Conservation (phyloP, 352 stramenopile species). For the Pythium dissotocum region DNA sequence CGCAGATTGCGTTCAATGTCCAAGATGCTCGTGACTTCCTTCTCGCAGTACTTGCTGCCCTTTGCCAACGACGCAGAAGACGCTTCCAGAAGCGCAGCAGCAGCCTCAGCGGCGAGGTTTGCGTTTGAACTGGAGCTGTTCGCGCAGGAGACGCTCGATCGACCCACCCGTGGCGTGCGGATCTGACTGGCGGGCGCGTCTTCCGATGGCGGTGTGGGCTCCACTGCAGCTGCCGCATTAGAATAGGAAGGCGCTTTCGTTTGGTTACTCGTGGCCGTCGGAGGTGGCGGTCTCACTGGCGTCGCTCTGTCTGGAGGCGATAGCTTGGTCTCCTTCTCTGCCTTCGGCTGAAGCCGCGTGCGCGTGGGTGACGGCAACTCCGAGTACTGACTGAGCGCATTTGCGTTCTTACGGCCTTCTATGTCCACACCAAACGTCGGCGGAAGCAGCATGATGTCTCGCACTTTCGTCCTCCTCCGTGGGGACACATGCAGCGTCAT, state of each 20-base stretch:
- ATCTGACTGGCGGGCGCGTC: slow-evolving; percentile 5
- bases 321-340: slow-evolving; percentile 9
- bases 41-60: slow-evolving; percentile 54
- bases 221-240: background rate
- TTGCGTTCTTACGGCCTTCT: slow-evolving; percentile 41
- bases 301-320: background rate
- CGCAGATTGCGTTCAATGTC: slow-evolving; percentile 77
- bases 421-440: slow-evolving; percentile 59
- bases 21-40: slow-evolving; percentile 83
- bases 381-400: slow-evolving; percentile 35
- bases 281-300: background rate
- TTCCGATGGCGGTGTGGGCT: slow-evolving; percentile 6
- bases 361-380: slow-evolving; percentile 59
- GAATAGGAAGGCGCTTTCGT: background rate
- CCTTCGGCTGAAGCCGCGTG: slow-evolving; percentile 31
- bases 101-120: background rate
- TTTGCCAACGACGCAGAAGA: slow-evolving; percentile 5
- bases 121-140: background rate
- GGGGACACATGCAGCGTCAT: slow-evolving; percentile 15
- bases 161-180: slow-evolving; percentile 8
- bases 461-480: slow-evolving; percentile 39
- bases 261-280: background rate
- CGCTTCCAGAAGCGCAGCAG: slow-evolving; percentile 11
- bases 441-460: slow-evolving; percentile 66
- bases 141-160: background rate